Conservation (phyloP, 179 eudicot species). For the Beta lomatogona region DNA sequence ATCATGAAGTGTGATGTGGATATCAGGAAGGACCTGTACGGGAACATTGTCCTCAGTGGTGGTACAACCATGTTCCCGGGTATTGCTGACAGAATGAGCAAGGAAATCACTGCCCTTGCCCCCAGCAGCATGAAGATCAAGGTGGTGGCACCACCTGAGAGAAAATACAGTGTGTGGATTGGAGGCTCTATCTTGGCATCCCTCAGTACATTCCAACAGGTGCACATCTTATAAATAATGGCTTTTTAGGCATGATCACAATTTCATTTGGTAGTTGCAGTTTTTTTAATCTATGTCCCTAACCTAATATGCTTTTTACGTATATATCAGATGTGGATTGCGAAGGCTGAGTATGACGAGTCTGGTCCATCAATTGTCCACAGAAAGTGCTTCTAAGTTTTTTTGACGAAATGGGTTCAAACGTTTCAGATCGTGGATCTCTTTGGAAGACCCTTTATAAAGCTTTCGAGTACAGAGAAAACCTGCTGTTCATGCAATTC, state of each 20-base stretch:
- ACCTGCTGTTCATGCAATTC: slow-evolving; percentile 12
- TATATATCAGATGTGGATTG: slow-evolving; percentile 42
- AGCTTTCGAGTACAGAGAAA: slow-evolving; percentile 29
- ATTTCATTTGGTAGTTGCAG: not conserved
- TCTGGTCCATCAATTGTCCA: slow-evolving; percentile 46
- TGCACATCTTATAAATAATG: slow-evolving; percentile 9
- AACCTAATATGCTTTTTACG: not conserved
- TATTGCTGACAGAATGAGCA: slow-evolving; percentile 66
- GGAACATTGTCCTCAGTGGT: slow-evolving; percentile 68
- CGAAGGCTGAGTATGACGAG: slow-evolving; percentile 42
- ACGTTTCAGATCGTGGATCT: slow-evolving; percentile 7
- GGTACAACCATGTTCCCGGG: slow-evolving; percentile 71
- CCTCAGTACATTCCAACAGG: slow-evolving; percentile 72
- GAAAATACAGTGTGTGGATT: slow-evolving; percentile 69
- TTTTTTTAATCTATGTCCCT: not conserved
- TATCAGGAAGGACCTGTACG: slow-evolving; percentile 63
- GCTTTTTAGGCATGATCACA: not conserved
- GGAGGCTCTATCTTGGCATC: slow-evolving; percentile 70
- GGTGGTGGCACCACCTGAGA: slow-evolving; percentile 71
- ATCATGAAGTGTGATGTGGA: slow-evolving; percentile 48
- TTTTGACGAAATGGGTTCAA: slow-evolving; percentile 11
- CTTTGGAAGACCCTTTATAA: slow-evolving; percentile 20
- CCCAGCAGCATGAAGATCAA: slow-evolving; percentile 69
- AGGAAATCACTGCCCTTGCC: slow-evolving; percentile 60
- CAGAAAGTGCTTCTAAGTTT: slow-evolving; percentile 39